A percentile compares a stretch with the other conserved stretches of the same genome.
Conservation (phyloP, 805 yeast species). For the Cyberlindnera nakhonratchasimensis region DNA sequence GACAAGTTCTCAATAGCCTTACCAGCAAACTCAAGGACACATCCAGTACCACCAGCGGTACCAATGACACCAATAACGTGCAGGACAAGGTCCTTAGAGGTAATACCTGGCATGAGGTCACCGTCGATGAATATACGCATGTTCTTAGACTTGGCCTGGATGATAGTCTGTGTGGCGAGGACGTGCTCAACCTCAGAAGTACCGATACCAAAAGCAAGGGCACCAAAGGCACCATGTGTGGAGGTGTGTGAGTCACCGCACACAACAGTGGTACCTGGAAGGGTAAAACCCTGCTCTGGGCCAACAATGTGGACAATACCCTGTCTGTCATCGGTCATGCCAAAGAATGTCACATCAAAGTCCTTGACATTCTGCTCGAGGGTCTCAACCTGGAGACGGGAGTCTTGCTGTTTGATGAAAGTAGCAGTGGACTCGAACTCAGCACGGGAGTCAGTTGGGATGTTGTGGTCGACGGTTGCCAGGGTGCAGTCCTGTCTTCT, state of each 20-base stretch:
- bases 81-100: conserved; percentile 91
- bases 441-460: conserved; percentile 88
- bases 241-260: conserved; percentile 99
- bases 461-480: conserved; percentile 96
- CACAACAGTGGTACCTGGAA: conserved; percentile 98
- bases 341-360: conserved; percentile 87
- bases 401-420: conserved; percentile 87
- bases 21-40: conserved; percentile 96
- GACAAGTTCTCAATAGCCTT: conserved; percentile 84
- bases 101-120: conserved; percentile 79
- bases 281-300: conserved; percentile 97
- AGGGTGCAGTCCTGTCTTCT: conserved; percentile 91
- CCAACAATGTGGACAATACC: conserved; percentile 99
- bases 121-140: conserved; percentile 90
- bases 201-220: conserved; percentile 98
- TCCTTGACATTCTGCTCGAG: conserved; percentile 89
- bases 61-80: conserved; percentile 97
- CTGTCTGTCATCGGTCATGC: conserved; percentile 92
- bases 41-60: conserved; percentile 99
- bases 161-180: conserved; percentile 92
- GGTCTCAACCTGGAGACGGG: conserved; percentile 88
- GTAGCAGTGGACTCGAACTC: conserved; percentile 68
- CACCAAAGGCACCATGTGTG: conserved; percentile 98
- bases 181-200: conserved; percentile 99
- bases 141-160: conserved; percentile 93